Percentiles rank a stretch among this genome's conserved stretches.
phyloP scores from a whole-genome alignment of 225 moss, liverwort and hornwort genomes.

The Pseudoscleropodium purum region DNA sequence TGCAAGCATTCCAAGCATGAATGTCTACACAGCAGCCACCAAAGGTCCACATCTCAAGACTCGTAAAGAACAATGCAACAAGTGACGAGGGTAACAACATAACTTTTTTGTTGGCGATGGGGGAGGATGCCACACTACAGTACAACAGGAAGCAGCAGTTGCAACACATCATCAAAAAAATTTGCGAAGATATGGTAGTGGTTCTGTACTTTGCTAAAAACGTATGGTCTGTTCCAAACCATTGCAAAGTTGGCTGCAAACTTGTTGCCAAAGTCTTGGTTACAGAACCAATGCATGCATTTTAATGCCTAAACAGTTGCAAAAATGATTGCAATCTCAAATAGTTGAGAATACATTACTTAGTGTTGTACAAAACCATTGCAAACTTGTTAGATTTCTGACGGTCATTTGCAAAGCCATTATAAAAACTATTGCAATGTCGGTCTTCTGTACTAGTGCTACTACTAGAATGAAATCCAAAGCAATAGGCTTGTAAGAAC shows the following conservation, averaged over 20 bases:
- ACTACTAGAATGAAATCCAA: neutral
- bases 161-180: neutral
- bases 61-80: neutral
- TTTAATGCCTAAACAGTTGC: neutral
- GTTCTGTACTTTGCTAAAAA: neutral
- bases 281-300: neutral
- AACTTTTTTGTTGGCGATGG: neutral
- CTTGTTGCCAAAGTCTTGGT: neutral
- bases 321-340: neutral
- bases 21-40: conserved; percentile 2
- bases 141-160: neutral
- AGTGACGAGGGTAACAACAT: neutral
- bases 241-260: neutral
- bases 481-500: neutral
- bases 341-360: neutral
- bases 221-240: neutral
- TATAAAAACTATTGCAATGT: neutral
- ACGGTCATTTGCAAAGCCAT: neutral
- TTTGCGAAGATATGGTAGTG: neutral
- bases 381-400: neutral
- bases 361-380: neutral
- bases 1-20: conserved; percentile 35
- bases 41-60: neutral
- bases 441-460: neutral
- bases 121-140: too few species aligned